Conservation (phyloP, 306 rosid genomes). For the Vigna mungo region DNA sequence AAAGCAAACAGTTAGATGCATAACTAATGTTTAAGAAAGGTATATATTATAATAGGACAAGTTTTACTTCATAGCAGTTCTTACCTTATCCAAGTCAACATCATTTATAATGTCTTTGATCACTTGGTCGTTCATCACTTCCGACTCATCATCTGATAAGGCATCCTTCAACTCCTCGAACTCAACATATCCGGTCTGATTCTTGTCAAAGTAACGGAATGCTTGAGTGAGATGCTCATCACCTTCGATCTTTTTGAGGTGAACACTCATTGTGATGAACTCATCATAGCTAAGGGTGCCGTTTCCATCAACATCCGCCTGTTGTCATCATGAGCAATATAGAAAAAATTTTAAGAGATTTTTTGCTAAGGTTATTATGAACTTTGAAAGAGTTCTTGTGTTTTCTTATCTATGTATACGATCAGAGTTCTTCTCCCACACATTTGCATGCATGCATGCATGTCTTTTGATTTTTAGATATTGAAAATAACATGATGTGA, state of each 20-base stretch:
- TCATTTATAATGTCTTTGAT: conserved; percentile 81
- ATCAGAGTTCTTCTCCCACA: neutral
- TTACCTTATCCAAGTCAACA: conserved; percentile 91
- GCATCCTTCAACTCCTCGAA: conserved; percentile 87
- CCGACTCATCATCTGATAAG: conserved; percentile 60
- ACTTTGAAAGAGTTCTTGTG: neutral
- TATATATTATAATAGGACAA: neutral
- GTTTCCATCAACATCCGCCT: conserved; percentile 93
- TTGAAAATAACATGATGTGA: neutral
- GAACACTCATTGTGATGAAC: conserved; percentile 78
- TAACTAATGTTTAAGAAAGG: neutral
- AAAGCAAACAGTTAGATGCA: neutral
- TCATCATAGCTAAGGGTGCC: conserved; percentile 82
- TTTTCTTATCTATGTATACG: neutral
- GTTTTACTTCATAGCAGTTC: neutral
- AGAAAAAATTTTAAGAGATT: neutral
- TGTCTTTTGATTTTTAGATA: neutral
- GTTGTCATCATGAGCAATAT: conserved; percentile 35
- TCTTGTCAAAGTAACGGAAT: conserved; percentile 80
- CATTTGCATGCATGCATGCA: conserved; percentile 7
- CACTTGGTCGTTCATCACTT: conserved; percentile 58
- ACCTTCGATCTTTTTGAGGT: conserved; percentile 68
- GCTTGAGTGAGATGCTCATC: conserved; percentile 84
- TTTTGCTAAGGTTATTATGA: neutral
- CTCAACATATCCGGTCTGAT: conserved; percentile 77